Evolutionary conservation across 2,329 filamentous ascomycete species (phyloP), one percentile per base, ranked within the genome.

Genomic region (Emergomyces pasteurianus): DNA sequence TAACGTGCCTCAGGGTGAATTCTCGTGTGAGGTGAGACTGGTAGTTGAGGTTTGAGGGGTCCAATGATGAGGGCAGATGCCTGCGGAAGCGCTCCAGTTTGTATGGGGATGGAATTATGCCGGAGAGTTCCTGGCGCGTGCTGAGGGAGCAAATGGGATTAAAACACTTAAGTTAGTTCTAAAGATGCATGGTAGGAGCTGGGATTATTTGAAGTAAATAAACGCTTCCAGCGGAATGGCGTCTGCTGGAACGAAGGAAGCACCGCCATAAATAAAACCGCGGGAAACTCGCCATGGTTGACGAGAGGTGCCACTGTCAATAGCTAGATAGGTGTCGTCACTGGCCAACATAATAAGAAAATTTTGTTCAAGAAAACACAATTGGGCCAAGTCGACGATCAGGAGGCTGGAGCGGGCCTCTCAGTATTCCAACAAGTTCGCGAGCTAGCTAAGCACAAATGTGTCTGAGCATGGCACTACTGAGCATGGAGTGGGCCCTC

Each of bases 111-210:
- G 36, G 16, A 42, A 42, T 42, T 53, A 53, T 54, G 50, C 38
- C 42, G 40, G 36, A 18, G 50, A 23, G 16, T 34, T 42, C 58
- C 46, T 40, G 58, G 58, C 49, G 58, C 58, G 55, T 60, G 58
- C 49, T 60, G 58, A 60, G 23, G 34, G 58, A 47, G 40, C 56
- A 43, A 58, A 49, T 58, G 43, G 42, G 56, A 38, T 9, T 16
- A 46, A 21, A 21, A 31, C 9, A 38, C 31, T 57, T 16, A 43
- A 28, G 38, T 42, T 28, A 5, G 6, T 57, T 57, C 38, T n/a
- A 43, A 28, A 38, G 40, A 57, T 38, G 43, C 43, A 47, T 26
- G 38, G 38, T 14, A 31, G 54, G 54, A 18, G 16, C 9, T 42
- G 54, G 28, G 40, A 14, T 23, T 38, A 57, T 57, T 43, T 57